Conservation (phyloP, 495 filamentous ascomycete genomes). For the Penicillium bovifimosum region DNA sequence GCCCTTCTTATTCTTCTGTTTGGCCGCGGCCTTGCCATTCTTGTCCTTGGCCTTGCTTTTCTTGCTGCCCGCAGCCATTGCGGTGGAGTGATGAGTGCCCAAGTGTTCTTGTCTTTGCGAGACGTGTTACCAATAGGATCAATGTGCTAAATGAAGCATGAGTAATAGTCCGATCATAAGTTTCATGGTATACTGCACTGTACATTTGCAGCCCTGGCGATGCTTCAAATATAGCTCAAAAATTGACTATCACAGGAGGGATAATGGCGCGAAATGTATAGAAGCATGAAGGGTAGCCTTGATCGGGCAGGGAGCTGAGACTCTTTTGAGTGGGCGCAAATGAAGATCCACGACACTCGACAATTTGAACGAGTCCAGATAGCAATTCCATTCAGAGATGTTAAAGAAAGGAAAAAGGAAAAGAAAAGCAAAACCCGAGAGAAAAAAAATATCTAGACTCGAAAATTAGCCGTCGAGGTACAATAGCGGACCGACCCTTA, state of each 20-base stretch:
- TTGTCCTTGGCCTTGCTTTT: constrained; percentile 35
- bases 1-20: constrained; percentile 40
- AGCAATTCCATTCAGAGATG: constrained; percentile 21
- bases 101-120: constrained; percentile 18
- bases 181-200: constrained; percentile 27
- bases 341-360: constrained; percentile 33
- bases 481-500: constrained; percentile 26
- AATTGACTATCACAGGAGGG: constrained; percentile 8
- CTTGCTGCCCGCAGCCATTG: constrained; percentile 35
- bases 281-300: constrained; percentile 13
- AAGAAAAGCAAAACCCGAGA: constrained; percentile 2
- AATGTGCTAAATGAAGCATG: constrained; percentile 18
- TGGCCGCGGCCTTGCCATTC: constrained; percentile 28
- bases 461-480: constrained; percentile 9
- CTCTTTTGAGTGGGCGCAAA: constrained; percentile 29
- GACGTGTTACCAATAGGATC: constrained; percentile 44
- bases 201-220: constrained; percentile 34
- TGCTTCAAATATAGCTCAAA: constrained; percentile 37
- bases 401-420: constrained; percentile 5
- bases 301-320: constrained; percentile 22
- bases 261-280: constrained; percentile 2
- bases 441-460: constrained; percentile 5
- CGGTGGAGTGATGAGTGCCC: constrained; percentile 33
- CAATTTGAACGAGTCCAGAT: constrained; percentile 24
- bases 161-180: constrained; percentile 32